A percentile compares a stretch with the other conserved stretches of the same genome.
Evolutionary conservation across 139 green algal genomes (phyloP).

Genomic region (Micractinium conductrix): DNA sequence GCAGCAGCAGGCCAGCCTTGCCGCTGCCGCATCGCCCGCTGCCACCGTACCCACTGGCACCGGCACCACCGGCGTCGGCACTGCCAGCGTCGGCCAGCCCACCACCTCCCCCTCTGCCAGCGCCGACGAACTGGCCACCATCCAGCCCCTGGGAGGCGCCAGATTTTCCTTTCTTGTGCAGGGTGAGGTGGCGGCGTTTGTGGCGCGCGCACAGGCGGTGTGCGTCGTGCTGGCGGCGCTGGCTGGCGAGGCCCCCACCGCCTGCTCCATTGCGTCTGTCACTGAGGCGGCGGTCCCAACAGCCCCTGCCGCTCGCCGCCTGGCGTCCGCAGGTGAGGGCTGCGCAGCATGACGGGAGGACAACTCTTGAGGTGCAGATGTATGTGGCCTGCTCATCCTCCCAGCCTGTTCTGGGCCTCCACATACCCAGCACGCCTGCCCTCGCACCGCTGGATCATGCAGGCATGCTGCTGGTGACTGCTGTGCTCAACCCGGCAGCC

Average conservation of each 20-base stretch:
- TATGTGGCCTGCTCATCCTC: not conserved
- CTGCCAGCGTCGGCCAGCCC: not conserved
- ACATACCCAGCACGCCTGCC: not conserved
- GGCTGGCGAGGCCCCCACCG: not conserved
- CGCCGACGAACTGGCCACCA: not conserved
- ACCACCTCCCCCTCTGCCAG: not conserved
- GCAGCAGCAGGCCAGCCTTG: not conserved
- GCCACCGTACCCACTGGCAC: not conserved
- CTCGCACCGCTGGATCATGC: too few relatives aligned
- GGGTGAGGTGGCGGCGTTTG: not conserved
- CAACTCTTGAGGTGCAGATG: not conserved
- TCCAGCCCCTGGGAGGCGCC: constrained; percentile 3
- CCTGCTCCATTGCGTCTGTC: not conserved
- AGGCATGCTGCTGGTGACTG: not conserved
- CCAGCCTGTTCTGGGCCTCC: not conserved
- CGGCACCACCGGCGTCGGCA: not conserved
- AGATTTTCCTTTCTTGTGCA: not conserved
- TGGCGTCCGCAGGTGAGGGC: not conserved
- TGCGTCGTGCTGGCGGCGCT: not conserved
- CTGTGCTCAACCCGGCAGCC: not conserved
- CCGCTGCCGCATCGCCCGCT: not conserved
- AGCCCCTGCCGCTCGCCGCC: not conserved
- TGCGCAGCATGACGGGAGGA: not conserved
- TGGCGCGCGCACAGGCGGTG: not conserved
- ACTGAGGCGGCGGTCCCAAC: not conserved